Percentiles rank a stretch among this genome's conserved stretches.
Conservation (phyloP, 2,329 filamentous ascomycete genomes). For the Zasmidium angulare region DNA sequence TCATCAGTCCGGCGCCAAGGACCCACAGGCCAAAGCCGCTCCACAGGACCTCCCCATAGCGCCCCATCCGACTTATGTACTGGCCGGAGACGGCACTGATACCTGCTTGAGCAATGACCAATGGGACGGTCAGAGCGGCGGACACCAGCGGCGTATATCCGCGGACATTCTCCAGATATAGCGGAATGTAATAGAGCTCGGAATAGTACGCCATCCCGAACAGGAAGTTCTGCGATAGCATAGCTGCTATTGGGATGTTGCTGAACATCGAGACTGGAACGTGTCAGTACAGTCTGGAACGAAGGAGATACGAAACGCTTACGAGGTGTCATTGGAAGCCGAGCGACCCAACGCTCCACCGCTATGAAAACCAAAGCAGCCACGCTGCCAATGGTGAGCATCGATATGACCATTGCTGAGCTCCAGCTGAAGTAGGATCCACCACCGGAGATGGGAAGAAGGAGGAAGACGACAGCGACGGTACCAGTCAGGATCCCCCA, state of each 20-base stretch:
- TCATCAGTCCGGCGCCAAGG: not conserved
- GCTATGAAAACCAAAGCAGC: not conserved
- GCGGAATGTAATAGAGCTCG: not conserved
- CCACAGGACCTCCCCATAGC: not conserved
- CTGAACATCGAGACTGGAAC: not conserved
- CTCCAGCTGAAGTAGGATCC: not conserved
- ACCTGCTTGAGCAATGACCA: not conserved
- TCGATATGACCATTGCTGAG: not conserved
- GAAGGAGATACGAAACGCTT: not conserved
- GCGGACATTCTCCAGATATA: not conserved
- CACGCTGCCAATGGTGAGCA: not conserved
- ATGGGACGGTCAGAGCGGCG: not conserved
- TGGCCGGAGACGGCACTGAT: not conserved
- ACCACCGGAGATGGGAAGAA: not conserved
- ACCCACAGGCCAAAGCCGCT: not conserved
- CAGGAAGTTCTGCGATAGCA: not conserved
- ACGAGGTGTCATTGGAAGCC: not conserved
- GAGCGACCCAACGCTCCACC: not conserved
- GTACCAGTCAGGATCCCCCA: not conserved
- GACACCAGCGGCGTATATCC: not conserved
- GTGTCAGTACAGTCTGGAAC: not conserved
- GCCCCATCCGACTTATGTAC: not conserved
- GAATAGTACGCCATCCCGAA: not conserved
- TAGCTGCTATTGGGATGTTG: not conserved
- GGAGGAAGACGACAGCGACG: not conserved